Conservation (phyloP, 345 rosid genomes). For the Hibiscus tridactylites region DNA sequence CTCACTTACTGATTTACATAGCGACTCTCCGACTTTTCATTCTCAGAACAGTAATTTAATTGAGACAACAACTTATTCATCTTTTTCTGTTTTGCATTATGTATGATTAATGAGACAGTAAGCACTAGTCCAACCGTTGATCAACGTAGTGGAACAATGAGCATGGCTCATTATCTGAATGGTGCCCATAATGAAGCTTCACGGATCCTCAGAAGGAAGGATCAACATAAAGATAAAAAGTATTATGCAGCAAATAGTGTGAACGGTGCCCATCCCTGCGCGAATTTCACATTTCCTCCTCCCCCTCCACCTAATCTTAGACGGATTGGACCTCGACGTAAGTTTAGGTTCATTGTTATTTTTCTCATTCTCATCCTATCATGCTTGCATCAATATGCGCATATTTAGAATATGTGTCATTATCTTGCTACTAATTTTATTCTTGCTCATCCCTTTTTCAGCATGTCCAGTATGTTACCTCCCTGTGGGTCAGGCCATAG, state of each 20-base stretch:
- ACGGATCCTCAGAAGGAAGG: constrained; percentile 10
- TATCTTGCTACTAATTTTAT: constrained; percentile 7
- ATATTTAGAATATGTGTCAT: neutral
- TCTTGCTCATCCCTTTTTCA: constrained; percentile 21
- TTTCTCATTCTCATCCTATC: neutral
- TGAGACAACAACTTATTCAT: constrained; percentile 6
- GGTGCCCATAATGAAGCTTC: constrained; percentile 19
- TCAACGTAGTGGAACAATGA: constrained; percentile 21
- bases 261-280: constrained; percentile 48
- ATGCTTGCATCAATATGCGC: neutral
- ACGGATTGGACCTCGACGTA: constrained; percentile 70
- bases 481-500: constrained; percentile 64
- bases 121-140: constrained; percentile 27
- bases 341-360: constrained; percentile 22
- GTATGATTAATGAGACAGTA: constrained; percentile 30
- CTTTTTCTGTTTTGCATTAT: constrained; percentile 7
- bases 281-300: constrained; percentile 66
- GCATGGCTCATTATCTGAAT: constrained; percentile 15
- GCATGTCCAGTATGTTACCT: constrained; percentile 89
- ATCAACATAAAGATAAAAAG: constrained; percentile 8
- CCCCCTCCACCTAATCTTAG: constrained; percentile 69
- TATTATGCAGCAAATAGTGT: constrained; percentile 19
- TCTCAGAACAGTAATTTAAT: neutral
- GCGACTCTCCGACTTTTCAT: neutral
- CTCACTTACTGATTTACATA: neutral